A percentile compares a stretch with the other conserved stretches of the same genome.
phyloP scores from a whole-genome alignment of 805 yeast genomes.

The Clavispora asparagi region DNA sequence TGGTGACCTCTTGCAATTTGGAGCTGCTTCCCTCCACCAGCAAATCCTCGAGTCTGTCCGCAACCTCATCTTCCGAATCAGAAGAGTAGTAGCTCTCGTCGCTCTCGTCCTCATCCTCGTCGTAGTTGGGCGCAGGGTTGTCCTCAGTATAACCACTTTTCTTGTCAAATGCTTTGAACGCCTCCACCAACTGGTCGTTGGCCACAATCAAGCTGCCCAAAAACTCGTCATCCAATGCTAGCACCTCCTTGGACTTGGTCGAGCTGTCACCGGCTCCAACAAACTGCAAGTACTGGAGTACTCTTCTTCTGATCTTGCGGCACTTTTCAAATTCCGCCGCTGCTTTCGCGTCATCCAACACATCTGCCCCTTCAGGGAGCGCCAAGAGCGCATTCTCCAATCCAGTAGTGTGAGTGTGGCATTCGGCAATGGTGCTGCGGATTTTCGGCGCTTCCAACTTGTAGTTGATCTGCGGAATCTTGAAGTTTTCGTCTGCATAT shows the following conservation, averaged over 20 bases:
- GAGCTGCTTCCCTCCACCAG: slow-evolving; percentile 12
- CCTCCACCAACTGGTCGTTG: slow-evolving; percentile 80
- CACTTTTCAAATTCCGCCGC: slow-evolving; percentile 70
- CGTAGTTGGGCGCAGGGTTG: slow-evolving; percentile 32
- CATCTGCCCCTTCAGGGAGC: slow-evolving; percentile 44
- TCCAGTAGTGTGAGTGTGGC: slow-evolving; percentile 68
- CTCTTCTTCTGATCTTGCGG: slow-evolving; percentile 67
- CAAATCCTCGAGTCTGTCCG: slow-evolving; percentile 6
- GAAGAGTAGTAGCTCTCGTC: slow-evolving; percentile 40
- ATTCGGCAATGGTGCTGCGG: slow-evolving; percentile 61
- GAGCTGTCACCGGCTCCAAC: slow-evolving; percentile 50
- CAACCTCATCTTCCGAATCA: slow-evolving; percentile 20
- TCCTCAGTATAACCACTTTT: slow-evolving; percentile 37
- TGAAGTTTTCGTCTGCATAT: slow-evolving; percentile 46
- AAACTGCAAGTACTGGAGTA: slow-evolving; percentile 76
- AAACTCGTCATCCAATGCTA: slow-evolving; percentile 62
- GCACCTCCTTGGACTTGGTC: slow-evolving; percentile 22
- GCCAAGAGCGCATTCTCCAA: slow-evolving; percentile 46
- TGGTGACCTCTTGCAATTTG: slow-evolving; percentile 5
- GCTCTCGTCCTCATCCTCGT: slow-evolving; percentile 21
- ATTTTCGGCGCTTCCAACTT: slow-evolving; percentile 71
- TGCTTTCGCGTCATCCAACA: slow-evolving; percentile 60
- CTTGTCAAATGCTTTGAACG: slow-evolving; percentile 65
- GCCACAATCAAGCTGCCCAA: slow-evolving; percentile 85
- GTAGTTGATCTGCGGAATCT: slow-evolving; percentile 65